Evolutionary conservation across 2,329 filamentous ascomycete genomes (phyloP), one percentile per base, ranked within the genome.

Genomic region (Dothidotthia symphoricarpi): DNA sequence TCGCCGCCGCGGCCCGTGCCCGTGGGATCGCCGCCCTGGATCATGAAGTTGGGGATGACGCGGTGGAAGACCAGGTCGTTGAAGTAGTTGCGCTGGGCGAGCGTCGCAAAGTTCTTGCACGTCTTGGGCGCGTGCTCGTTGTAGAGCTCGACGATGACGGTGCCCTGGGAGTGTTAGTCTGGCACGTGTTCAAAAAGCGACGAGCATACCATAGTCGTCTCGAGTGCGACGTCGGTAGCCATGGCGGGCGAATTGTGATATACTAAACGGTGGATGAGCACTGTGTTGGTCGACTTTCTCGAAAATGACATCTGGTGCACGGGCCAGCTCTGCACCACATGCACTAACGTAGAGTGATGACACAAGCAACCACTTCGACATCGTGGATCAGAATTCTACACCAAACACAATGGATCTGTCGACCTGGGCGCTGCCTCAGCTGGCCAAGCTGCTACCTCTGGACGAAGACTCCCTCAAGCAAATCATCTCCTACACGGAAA

Each of bases 1-100:
- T 76, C 76, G 41, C 93, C 93, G 56, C 93, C 93, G 42, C 89
- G 82, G 35, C 93, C 93, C 1, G 89, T 96, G 44, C 90, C 91
- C 0, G 91, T 95, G 1, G 91, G 91, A 67, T 98, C 93, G 42
- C 91, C 90, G 46, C 85, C 87, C 72, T 97, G 91, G 41, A 95
- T 77, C 91, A 98, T 97, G 75, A 98, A 98, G 69, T 88, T 82
- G 35, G 88, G 83, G 61, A 98, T 97, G 56, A 97, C 83, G 66
- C 93, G 89, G 75, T 97, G 93, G 77, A 97, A 91, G 61, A 90
- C 72, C 43, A 86, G 81, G 63, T 71, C 74, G 72, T 93, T 81
- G 78, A 95, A 98, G 79, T 96, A 97, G 54, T 87, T 87, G 54
- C 89, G 79, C 46, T 78, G 73, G 14, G 83, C 81, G 35, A 97